These are phyloP conservation scores for Entomortierella parvispora DNA, from an alignment of 192 early-diverging fungal genomes.

Conservation along the genomic window DNA sequence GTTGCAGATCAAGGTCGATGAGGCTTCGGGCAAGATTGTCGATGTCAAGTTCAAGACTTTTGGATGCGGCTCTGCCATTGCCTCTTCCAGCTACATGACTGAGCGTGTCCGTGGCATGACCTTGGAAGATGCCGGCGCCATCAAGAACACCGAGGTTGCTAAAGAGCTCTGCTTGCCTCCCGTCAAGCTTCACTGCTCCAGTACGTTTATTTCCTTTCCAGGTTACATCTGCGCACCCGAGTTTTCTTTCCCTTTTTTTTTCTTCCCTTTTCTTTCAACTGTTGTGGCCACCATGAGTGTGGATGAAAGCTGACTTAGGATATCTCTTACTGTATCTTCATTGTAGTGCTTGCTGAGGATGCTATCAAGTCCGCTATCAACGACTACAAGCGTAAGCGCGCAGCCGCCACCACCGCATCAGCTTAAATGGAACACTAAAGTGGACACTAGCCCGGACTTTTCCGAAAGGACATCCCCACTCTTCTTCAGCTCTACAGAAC, in stretches of 20 bases:
- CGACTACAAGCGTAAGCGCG: constrained; percentile 92
- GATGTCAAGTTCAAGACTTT: constrained; percentile 99
- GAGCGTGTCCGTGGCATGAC: constrained; percentile 96
- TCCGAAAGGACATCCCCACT: background rate
- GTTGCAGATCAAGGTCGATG: constrained; percentile 97
- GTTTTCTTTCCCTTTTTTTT: background rate
- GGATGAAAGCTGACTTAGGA: too few species aligned
- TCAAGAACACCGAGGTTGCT: constrained; percentile 98
- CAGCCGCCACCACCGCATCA: constrained; percentile 24
- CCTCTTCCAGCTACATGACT: constrained; percentile 90
- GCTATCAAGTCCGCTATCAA: constrained; percentile 99
- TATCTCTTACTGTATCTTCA: constrained; percentile 1
- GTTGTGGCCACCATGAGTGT: too few species aligned
- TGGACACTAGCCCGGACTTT: background rate
- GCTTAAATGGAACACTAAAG: constrained; percentile 1
- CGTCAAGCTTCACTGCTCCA: constrained; percentile 98
- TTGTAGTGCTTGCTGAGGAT: constrained; percentile 96
- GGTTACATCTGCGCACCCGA: background rate
- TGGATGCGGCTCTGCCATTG: constrained; percentile 98
- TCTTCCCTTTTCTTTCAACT: constrained; percentile 15
- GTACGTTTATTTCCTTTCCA: constrained; percentile 59
- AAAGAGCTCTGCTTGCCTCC: constrained; percentile 95
- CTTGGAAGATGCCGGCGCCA: constrained; percentile 88
- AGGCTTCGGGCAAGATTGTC: constrained; percentile 86
- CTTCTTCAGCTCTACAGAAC: too few species aligned